Conservation (phyloP, 192 early-diverging fungal genomes). For the Linnemannia exigua region DNA sequence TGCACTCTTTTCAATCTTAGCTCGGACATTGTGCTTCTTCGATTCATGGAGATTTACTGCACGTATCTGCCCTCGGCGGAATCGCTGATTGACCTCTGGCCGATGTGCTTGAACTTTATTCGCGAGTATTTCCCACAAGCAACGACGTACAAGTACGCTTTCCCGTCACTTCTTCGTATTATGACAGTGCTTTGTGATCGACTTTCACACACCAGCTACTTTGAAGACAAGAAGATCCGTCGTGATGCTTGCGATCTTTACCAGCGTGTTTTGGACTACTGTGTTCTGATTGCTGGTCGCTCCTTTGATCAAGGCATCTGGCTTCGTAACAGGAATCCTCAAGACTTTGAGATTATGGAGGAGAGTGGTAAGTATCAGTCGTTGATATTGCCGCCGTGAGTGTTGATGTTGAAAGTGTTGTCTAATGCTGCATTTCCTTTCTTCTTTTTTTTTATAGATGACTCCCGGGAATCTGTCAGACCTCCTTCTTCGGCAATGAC, state of each 20-base stretch:
- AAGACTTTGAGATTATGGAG: constrained; percentile 58
- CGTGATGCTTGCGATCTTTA: constrained; percentile 70
- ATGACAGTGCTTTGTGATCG: constrained; percentile 69
- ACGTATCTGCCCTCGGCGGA: constrained; percentile 59
- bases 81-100: constrained; percentile 71
- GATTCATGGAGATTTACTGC: constrained; percentile 77
- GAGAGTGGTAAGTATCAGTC: constrained; percentile 19
- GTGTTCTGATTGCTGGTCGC: constrained; percentile 81
- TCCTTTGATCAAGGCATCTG: constrained; percentile 82
- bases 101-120: constrained; percentile 66
- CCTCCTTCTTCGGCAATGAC: constrained; percentile 50
- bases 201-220: constrained; percentile 58
- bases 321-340: constrained; percentile 63
- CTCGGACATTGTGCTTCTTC: constrained; percentile 73
- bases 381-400: background rate
- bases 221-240: constrained; percentile 75
- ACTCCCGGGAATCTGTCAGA: constrained; percentile 33
- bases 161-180: constrained; percentile 72
- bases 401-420: background rate
- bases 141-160: constrained; percentile 69
- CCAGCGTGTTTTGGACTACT: constrained; percentile 76
- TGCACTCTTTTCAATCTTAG: constrained; percentile 49
- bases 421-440: background rate
- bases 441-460: constrained; percentile 13
- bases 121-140: constrained; percentile 75